Conservation (phyloP, 192 early-diverging fungal species). For the Backusella macrospora region DNA sequence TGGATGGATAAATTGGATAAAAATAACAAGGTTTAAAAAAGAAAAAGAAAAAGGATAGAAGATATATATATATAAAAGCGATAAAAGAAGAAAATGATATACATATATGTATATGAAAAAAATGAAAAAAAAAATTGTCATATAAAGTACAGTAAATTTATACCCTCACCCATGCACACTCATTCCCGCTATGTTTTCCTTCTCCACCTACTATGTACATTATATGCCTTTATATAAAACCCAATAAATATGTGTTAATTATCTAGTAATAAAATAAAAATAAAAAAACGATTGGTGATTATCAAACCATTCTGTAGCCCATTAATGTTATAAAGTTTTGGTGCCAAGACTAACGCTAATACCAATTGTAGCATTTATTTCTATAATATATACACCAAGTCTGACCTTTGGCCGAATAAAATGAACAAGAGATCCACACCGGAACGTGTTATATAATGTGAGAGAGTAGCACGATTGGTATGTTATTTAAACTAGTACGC, state of each 20-base stretch:
- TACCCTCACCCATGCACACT: constrained; percentile 13
- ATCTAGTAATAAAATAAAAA: neutral
- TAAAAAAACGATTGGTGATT: neutral
- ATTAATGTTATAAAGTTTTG: no score
- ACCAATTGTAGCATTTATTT: no score
- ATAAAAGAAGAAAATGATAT: neutral
- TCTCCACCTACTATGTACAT: constrained; percentile 1
- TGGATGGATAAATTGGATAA: constrained; percentile 42
- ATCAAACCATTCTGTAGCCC: no score
- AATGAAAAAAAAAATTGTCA: neutral
- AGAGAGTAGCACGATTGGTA: no score
- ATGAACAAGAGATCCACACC: no score
- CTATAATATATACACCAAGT: no score
- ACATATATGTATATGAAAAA: neutral
- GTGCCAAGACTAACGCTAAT: no score
- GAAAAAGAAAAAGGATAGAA: neutral
- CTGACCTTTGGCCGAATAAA: no score
- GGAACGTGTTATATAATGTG: no score
- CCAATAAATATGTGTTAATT: constrained; percentile 4
- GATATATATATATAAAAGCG: neutral
- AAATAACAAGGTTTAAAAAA: constrained; percentile 3
- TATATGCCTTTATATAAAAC: neutral
- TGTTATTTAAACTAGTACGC: no score
- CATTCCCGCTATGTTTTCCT: constrained; percentile 12
- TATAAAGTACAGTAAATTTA: constrained; percentile 9